A percentile compares a stretch with the other conserved stretches of the same genome.
Evolutionary conservation across 2,329 filamentous ascomycete species (phyloP).

Genomic region (Bipolaris gigantea): DNA sequence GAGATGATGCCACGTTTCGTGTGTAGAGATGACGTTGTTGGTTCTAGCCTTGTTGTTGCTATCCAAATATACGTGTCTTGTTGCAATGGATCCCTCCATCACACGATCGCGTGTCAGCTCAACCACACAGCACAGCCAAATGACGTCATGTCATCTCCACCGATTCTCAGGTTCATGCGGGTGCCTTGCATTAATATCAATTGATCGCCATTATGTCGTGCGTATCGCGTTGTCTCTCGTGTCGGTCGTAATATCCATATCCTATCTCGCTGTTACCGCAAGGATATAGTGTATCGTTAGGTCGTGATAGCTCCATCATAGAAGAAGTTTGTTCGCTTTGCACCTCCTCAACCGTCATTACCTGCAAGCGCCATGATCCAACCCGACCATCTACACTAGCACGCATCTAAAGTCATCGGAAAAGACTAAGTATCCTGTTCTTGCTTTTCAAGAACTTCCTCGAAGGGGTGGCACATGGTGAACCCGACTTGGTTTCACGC

Average conservation of each 20-base stretch:
- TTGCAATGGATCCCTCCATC: conserved; percentile 17
- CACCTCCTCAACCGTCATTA: conserved; percentile 5
- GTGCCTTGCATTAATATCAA: conserved; percentile 40
- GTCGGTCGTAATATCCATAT: conserved; percentile 6
- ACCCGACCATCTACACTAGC: neutral
- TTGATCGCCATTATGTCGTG: conserved; percentile 24
- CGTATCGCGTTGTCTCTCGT: conserved; percentile 6
- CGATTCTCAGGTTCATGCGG: conserved; percentile 21
- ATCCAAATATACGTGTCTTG: conserved; percentile 24
- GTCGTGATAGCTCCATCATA: conserved; percentile 12
- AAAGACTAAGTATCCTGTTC: conserved; percentile 44
- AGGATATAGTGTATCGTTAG: conserved; percentile 23
- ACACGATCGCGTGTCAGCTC: conserved; percentile 20
- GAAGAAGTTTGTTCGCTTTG: neutral
- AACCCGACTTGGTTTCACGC: conserved; percentile 8
- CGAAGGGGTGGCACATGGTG: conserved; percentile 15
- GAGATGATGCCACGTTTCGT: neutral
- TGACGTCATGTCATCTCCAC: conserved; percentile 31
- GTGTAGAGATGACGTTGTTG: conserved; percentile 11
- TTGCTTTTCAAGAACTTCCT: conserved; percentile 41
- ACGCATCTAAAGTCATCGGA: conserved; percentile 15
- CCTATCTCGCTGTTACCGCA: conserved; percentile 17
- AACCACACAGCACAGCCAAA: conserved; percentile 11
- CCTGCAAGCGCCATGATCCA: conserved; percentile 4
- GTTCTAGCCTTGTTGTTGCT: conserved; percentile 19